Evolutionary conservation across 2,329 filamentous ascomycete species (phyloP).

Genomic region (Cladophialophora carrionii): DNA sequence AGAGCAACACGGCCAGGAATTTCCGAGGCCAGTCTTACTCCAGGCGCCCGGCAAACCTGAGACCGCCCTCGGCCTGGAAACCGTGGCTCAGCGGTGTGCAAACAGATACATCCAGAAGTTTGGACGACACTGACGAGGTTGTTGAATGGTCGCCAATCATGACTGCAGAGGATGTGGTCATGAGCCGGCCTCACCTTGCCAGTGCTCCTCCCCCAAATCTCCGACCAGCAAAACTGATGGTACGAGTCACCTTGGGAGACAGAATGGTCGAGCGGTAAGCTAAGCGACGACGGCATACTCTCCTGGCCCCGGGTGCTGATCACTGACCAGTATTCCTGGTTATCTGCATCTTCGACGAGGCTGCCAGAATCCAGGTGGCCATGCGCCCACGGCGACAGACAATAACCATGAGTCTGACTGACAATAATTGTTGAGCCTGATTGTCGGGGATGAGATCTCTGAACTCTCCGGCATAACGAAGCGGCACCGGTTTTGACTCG

Average conservation of each 20-base stretch:
- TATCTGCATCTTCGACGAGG: background rate
- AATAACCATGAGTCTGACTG: background rate
- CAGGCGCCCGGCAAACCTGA: background rate
- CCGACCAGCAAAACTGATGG: background rate
- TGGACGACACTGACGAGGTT: background rate
- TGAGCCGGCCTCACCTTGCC: slow-evolving; percentile 14
- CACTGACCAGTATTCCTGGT: background rate
- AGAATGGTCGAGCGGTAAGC: background rate
- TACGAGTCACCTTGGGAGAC: slow-evolving; percentile 1
- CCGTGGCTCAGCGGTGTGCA: background rate
- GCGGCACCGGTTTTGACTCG: background rate
- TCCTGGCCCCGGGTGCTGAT: background rate
- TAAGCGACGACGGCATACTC: background rate
- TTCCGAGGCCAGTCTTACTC: background rate
- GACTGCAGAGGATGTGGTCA: slow-evolving; percentile 8
- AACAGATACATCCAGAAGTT: background rate
- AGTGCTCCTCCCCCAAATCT: background rate
- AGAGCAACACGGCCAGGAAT: background rate
- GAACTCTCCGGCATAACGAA: background rate
- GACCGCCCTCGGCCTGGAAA: background rate
- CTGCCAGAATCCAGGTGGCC: background rate
- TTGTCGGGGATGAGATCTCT: background rate
- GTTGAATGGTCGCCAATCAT: slow-evolving; percentile 10
- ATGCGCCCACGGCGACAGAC: background rate
- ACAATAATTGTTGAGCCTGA: background rate